A percentile compares a stretch with the other conserved stretches of the same genome.
phyloP scores from a whole-genome alignment of 2,329 filamentous ascomycete genomes.

The Pyricularia sp. region DNA sequence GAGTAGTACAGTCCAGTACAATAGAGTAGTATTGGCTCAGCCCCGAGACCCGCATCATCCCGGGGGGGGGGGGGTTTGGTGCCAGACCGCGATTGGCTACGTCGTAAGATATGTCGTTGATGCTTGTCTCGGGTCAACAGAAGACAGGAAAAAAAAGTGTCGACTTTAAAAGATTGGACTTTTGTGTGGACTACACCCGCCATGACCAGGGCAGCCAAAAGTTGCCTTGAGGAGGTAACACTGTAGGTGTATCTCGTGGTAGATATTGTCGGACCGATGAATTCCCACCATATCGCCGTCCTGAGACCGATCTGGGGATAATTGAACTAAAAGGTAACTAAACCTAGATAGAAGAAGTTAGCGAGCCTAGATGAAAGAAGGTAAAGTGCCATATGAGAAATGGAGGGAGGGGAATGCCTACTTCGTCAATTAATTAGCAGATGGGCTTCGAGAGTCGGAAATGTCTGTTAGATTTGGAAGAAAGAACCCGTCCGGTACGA shows the following conservation, averaged over 20 bases:
- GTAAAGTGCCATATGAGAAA: neutral
- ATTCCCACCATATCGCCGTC: neutral
- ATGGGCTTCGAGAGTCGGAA: neutral
- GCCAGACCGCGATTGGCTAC: neutral
- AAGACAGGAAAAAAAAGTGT: neutral
- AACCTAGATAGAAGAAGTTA: neutral
- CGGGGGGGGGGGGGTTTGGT: neutral
- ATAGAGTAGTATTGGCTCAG: neutral
- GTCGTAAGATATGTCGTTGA: neutral
- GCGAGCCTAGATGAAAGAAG: neutral
- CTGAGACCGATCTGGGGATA: neutral
- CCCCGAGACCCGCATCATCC: neutral
- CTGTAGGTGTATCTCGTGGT: neutral
- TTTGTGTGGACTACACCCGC: neutral
- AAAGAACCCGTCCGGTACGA: neutral
- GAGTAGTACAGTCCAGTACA: neutral
- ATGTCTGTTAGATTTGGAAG: neutral
- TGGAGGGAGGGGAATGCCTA: neutral
- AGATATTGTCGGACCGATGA: neutral
- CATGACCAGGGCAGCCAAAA: neutral
- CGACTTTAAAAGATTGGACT: neutral
- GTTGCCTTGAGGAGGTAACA: neutral
- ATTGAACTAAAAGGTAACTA: neutral
- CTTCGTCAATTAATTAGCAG: neutral
- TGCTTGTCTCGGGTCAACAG: neutral